Evolutionary conservation across 1,284 basidiomycete genomes (phyloP), one percentile per base, ranked within the genome.

Genomic region (Papiliotrema nemorosa): DNA sequence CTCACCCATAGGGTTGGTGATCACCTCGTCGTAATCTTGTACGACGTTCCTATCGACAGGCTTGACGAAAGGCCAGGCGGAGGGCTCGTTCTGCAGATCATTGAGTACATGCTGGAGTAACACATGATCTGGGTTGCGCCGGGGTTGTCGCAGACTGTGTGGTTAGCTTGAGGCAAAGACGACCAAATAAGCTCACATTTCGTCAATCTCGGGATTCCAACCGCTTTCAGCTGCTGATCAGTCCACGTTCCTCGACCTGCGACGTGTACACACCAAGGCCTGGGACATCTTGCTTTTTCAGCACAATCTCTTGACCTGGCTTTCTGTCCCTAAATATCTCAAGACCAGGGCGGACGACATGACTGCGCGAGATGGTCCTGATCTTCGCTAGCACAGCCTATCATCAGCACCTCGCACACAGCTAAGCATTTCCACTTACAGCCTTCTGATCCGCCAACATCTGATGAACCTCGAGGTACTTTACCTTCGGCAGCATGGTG

Each of bases 1-100:
- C 84, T 53, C 60, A 91, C 91, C 93, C 93, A 98, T 97, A 0
- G 94, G 94, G 50, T 86, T 79, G 64, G 85, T 87, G 71, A 97
- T 87, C 46, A 92, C 85, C 18, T 89, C 84, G 72, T 92, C 90
- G 70, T 98, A 98, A 70, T 97, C 94, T 4, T 81, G 70, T 2
- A 96, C 94, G 55, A 96, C 90, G 18, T 85, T 83, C 1, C 72
- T 78, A 65, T 88, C 87, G 45, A 98, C 93, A 4, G 74, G 71
- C 49, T 69, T 68, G 12, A 59, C 48, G 44, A 75, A 74, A 2
- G 94, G 85, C 93, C 96, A 99, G 0, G 88, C 82, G 26, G 83
- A 82, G 5, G 85, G 81, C 67, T 96, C 87, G 24, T 80, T 82
- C 66, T 88, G 85, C 55, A 99, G 73, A 56, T 94, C 90, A 26